Percentiles rank a stretch among this genome's conserved stretches.
Evolutionary conservation across 2,329 filamentous ascomycete genomes (phyloP).

Genomic region (Graphium sp.): DNA sequence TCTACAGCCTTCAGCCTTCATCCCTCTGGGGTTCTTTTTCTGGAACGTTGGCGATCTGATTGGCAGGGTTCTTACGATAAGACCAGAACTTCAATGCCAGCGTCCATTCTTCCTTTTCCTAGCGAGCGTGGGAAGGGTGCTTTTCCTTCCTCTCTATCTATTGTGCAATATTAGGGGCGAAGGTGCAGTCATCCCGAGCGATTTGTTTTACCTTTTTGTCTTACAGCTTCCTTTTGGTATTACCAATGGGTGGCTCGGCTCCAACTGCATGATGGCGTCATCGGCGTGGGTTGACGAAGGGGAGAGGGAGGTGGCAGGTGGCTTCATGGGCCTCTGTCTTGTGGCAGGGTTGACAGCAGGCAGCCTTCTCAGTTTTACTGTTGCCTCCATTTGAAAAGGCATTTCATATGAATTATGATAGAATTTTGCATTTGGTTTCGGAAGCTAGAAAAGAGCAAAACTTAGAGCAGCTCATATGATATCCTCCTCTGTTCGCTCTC

Average conservation of each 20-base stretch:
- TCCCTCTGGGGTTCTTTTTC: constrained; percentile 76
- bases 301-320: constrained; percentile 77
- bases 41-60: constrained; percentile 84
- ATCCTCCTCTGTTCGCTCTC: too few species aligned
- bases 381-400: constrained; percentile 27
- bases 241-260: constrained; percentile 75
- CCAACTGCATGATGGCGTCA: constrained; percentile 82
- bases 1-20: constrained; percentile 61
- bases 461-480: too few species aligned
- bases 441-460: too few species aligned
- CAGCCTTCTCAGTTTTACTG: constrained; percentile 78
- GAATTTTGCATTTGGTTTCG: not conserved
- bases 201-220: constrained; percentile 72
- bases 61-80: constrained; percentile 54
- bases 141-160: constrained; percentile 71
- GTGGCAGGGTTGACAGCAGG: constrained; percentile 68
- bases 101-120: constrained; percentile 52
- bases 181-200: constrained; percentile 60
- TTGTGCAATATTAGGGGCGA: constrained; percentile 74
- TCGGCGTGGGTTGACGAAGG: constrained; percentile 64
- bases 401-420: not conserved
- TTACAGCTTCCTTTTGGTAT: constrained; percentile 75
- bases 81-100: constrained; percentile 37
- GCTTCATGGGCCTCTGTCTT: constrained; percentile 88
- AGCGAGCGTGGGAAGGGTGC: constrained; percentile 45